Conservation (phyloP, 768 basidiomycete genomes). For the Paxillus ammoniavirescens region DNA sequence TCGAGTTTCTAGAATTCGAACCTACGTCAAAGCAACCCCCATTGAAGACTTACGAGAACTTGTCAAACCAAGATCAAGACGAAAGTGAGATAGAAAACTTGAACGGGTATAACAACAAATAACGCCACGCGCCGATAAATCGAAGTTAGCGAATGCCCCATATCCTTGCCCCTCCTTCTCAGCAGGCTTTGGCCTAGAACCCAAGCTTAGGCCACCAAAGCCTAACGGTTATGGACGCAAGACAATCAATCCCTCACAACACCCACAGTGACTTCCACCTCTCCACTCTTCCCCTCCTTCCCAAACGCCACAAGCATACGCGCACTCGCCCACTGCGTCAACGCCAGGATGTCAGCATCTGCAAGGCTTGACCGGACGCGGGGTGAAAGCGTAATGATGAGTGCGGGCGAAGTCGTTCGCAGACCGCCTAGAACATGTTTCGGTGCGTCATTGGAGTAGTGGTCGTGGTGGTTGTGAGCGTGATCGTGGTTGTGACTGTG, state of each 20-base stretch:
- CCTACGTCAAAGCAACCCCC: not conserved
- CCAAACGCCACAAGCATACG: slow-evolving; percentile 55
- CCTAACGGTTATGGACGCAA: too few species aligned
- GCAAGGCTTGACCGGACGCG: slow-evolving; percentile 66
- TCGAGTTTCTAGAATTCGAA: too few species aligned
- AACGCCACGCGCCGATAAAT: slow-evolving; percentile 6
- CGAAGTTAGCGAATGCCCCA: slow-evolving; percentile 2
- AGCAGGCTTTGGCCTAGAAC: too few species aligned
- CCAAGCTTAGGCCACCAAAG: not conserved
- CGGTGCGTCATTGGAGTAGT: slow-evolving; percentile 2
- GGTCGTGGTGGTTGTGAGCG: slow-evolving; percentile 9
- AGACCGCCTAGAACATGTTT: slow-evolving; percentile 2
- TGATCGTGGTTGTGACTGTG: not conserved
- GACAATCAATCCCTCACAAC: slow-evolving; percentile 56
- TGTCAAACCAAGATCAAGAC: not conserved
- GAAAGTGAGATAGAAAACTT: not conserved
- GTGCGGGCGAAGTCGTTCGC: slow-evolving; percentile 30
- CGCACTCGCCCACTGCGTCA: slow-evolving; percentile 80
- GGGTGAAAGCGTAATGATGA: slow-evolving; percentile 78
- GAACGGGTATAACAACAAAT: slow-evolving; percentile 14
- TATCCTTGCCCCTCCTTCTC: not conserved
- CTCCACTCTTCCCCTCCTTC: slow-evolving; percentile 31
- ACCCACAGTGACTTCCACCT: slow-evolving; percentile 73
- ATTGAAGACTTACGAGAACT: not conserved
- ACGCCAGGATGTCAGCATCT: slow-evolving; percentile 67